These are phyloP conservation scores for Liquidambar formosana DNA, from an alignment of 164 flowering plant species.

Conservation along the genomic window DNA sequence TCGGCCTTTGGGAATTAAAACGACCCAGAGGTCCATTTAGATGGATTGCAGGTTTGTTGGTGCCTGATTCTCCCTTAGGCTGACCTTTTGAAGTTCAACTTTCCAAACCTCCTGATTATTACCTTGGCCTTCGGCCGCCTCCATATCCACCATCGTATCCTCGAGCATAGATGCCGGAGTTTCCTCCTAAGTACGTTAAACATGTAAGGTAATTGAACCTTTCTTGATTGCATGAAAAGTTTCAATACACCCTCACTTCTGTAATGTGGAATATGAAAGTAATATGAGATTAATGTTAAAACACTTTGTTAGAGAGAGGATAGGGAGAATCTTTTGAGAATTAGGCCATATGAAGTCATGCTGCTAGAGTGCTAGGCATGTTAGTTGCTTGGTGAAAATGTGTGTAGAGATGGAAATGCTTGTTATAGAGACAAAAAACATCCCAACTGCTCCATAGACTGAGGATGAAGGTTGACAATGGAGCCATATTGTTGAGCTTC, in stretches of 20 bases:
- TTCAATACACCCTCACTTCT: background rate
- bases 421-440: conserved; percentile 15
- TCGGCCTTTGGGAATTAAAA: conserved; percentile 28
- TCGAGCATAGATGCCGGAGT: conserved; percentile 48
- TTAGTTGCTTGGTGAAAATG: background rate
- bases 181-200: conserved; percentile 36
- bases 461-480: conserved; percentile 32
- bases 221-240: conserved; percentile 20
- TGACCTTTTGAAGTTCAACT: conserved; percentile 24
- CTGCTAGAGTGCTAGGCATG: too few species aligned
- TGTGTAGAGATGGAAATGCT: background rate
- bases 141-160: conserved; percentile 46
- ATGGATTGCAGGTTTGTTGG: conserved; percentile 11
- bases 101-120: conserved; percentile 56
- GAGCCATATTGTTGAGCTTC: conserved; percentile 21
- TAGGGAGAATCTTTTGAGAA: background rate
- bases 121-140: conserved; percentile 51
- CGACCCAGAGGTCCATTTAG: conserved; percentile 18
- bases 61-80: conserved; percentile 17
- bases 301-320: background rate
- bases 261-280: background rate
- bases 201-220: conserved; percentile 25
- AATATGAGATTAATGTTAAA: background rate
- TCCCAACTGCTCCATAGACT: conserved; percentile 43
- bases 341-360: too few species aligned